Evolutionary conservation across 345 rosid species (phyloP), one percentile per base, ranked within the genome.

Genomic region (Streptanthus diversifolius): DNA sequence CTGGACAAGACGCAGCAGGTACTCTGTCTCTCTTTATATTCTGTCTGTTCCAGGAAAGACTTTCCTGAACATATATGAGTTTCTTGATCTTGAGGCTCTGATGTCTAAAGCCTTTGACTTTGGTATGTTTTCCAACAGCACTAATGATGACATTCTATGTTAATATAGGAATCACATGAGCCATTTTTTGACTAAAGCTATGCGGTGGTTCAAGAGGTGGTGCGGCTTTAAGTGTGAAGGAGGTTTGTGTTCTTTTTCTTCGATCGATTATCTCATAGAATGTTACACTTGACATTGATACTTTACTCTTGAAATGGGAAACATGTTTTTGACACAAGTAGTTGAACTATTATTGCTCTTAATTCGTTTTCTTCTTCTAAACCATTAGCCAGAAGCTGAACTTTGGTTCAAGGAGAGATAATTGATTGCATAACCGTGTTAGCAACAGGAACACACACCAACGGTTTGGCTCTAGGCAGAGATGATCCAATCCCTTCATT

Each of bases 1-100:
- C 99, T 39, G 99, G 97, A 62, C 99, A 95, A 85, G 99, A 95
- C 88, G 97, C 97, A 73, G 97, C 93, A 66, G 95, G 99, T 89
- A 82, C 48, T 64, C 25, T 7, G 22, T 66, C 25, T 33, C 48
- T 5, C 2, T 15, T 15, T 55, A 25, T 2, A 25, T 25, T 25
- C 27, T 25, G 3, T 22, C 25, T 19, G 8, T 49, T 1, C 4
- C 21, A 49, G 4, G 17, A 17, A 44, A 24, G 32, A 25, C 3
- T 53, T 3, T 27, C 9, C 0, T 24, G 57, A 1, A 3, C 17
- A 22, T 54, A 11, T 14, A 29, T n/a, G n/a, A 56, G 61, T 36
- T 60, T 60, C 48, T 39, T 39, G 35, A 53, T 25, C 24, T 52
- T 0, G 7, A 19, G 54, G 29, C 29, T 19, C 29, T 22, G 18